Base-by-base conservation (phyloP, 208 protist species). In the Crithidia acanthocephali region DNA sequence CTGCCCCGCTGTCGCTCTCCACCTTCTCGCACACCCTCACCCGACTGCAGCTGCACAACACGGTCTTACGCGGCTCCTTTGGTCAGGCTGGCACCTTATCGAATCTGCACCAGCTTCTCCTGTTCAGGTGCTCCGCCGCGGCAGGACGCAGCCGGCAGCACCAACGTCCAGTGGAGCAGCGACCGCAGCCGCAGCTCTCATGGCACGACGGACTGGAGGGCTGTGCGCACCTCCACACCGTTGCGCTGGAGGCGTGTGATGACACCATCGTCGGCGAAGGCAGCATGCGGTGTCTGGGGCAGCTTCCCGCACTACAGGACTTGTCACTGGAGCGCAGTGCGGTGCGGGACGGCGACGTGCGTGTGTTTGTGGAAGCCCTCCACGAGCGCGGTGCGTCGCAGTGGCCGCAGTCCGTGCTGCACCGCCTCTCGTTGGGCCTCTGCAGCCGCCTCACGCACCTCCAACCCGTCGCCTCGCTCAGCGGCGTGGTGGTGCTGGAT, bases 261-360 rank as follows among this genome's bases (percentile, higher is more conserved):
- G 66, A 15, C 23, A 23, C 42, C 16, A 5, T 61, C 18, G 28
- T 22, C 10, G 44, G 63, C 5, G 55, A 27, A 25, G 44, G 28
- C 1, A 72, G 37, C 27, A 25, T 72, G 25, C 66, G 13, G 16
- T 15, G 32, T 33, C 55, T 72, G 4, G 66, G 32, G 16, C 66
- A 51, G 22, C 44, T 72, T n/a, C 66, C 55, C 2, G 53, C 56
- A 3, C 30, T 72, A n/a, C 66, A 63, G 30, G 59, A 56, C 30
- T 6, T 72, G 10, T 72, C 66, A n/a, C 32, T 63, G 35, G 27
- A 47, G 40, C 44, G 48, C 22, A 50, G 50, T 7, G 4, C 30
- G 18, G 33, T 61, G 18, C 66, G 66, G 10, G 66, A 72, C 15
- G 55, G 27, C 8, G 66, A 56, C 23, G 30, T 72, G 42, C 25